Conservation (phyloP, 371 early-diverging fungal genomes). For the Chytridiales sp. region DNA sequence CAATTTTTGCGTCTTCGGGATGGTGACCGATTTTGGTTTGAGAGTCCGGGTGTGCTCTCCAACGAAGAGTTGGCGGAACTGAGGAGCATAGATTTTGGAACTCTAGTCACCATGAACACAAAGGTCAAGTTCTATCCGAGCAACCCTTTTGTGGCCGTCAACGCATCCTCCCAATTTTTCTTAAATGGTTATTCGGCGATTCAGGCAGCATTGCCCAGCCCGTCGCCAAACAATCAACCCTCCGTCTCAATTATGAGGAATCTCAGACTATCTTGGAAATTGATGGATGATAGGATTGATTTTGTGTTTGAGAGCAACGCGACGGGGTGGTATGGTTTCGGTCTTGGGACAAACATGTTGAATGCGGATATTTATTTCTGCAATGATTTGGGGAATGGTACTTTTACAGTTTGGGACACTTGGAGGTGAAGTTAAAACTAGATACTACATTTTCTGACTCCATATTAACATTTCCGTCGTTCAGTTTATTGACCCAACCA, state of each 20-base stretch:
- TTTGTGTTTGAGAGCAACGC: conserved; percentile 33
- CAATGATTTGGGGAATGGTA: conserved; percentile 14
- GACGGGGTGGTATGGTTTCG: conserved; percentile 41
- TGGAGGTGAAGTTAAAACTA: conserved; percentile 22
- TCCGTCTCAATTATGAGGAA: conserved; percentile 11
- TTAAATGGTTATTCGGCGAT: conserved; percentile 3
- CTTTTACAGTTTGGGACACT: conserved; percentile 24
- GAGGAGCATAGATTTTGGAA: conserved; percentile 21
- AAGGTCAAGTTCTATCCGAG: conserved; percentile 32
- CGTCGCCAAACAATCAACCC: not conserved
- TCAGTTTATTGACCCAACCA: conserved; percentile 7
- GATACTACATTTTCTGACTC: not conserved
- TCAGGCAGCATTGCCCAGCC: not conserved
- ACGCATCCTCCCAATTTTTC: not conserved
- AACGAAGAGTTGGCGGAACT: conserved; percentile 26
- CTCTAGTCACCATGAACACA: conserved; percentile 33
- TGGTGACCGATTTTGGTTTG: conserved; percentile 44
- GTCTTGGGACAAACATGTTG: conserved; percentile 36
- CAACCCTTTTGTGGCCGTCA: conserved; percentile 32
- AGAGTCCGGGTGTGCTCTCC: conserved; percentile 39
- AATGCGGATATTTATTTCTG: conserved; percentile 35
- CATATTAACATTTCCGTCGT: not conserved
- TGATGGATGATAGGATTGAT: conserved; percentile 3
- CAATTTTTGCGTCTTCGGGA: conserved; percentile 33
- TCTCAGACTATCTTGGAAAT: conserved; percentile 18